Conservation (phyloP, 768 basidiomycete species). For the Russula brevipes region DNA sequence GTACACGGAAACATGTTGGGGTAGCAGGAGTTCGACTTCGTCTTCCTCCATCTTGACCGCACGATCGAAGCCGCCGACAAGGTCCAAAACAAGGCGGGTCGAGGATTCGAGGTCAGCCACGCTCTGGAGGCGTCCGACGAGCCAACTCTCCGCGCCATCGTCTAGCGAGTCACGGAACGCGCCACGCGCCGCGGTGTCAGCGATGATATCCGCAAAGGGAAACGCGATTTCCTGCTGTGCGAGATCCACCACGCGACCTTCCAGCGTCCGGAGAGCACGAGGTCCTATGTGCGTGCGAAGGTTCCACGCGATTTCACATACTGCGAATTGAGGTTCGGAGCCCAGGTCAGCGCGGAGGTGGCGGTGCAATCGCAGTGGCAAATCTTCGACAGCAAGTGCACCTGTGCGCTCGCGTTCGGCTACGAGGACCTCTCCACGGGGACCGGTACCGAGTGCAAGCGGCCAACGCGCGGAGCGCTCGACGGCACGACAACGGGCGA, state of each 20-base stretch:
- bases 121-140: conserved; percentile 52
- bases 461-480: conserved; percentile 85
- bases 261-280: conserved; percentile 37
- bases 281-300: conserved; percentile 51
- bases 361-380: conserved; percentile 54
- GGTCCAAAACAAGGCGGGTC: conserved; percentile 55
- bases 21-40: conserved; percentile 51
- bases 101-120: conserved; percentile 53
- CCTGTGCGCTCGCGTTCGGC: conserved; percentile 77
- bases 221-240: conserved; percentile 75
- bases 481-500: conserved; percentile 84
- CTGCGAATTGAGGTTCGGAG: conserved; percentile 48
- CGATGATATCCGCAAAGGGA: conserved; percentile 68
- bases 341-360: conserved; percentile 41
- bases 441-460: conserved; percentile 52
- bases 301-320: conserved; percentile 60
- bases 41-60: conserved; percentile 73
- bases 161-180: conserved; percentile 54
- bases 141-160: conserved; percentile 56
- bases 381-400: conserved; percentile 57
- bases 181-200: conserved; percentile 53
- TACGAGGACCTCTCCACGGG: conserved; percentile 46
- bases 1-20: conserved; percentile 57
- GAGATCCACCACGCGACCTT: conserved; percentile 55
- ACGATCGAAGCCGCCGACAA: conserved; percentile 64